Evolutionary conservation across 1,139 yeast genomes (phyloP).

Genomic region (Saccharomyces hybrid): DNA sequence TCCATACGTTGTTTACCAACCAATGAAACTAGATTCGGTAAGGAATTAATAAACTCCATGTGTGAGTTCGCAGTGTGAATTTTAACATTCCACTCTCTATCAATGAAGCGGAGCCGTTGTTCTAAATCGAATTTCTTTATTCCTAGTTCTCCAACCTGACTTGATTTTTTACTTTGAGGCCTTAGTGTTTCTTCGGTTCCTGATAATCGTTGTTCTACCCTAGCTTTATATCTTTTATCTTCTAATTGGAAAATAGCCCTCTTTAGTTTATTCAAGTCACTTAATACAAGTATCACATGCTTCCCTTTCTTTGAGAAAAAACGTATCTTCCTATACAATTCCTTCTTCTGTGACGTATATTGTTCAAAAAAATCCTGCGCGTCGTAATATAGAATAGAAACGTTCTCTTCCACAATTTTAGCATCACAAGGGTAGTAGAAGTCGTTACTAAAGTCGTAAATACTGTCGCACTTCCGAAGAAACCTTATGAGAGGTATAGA

Average conservation of each 20-base stretch:
- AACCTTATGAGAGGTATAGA: constrained; percentile 31
- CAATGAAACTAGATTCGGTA: constrained; percentile 50
- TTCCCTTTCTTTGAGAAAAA: constrained; percentile 24
- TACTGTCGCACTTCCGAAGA: constrained; percentile 32
- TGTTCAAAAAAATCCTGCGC: constrained; percentile 40
- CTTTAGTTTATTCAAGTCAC: constrained; percentile 43
- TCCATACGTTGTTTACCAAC: constrained; percentile 49
- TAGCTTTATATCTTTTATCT: constrained; percentile 40
- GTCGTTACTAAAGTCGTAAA: constrained; percentile 41
- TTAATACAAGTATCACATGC: constrained; percentile 40
- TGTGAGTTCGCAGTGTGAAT: constrained; percentile 25
- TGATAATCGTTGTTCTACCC: constrained; percentile 24
- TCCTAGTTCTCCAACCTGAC: constrained; percentile 8
- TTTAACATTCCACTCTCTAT: constrained; percentile 24
- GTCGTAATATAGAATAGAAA: constrained; percentile 40
- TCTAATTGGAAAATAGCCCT: constrained; percentile 40
- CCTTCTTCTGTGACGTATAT: constrained; percentile 30
- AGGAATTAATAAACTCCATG: constrained; percentile 47
- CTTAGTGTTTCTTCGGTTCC: constrained; percentile 16
- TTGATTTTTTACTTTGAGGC: constrained; percentile 7
- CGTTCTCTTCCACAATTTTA: constrained; percentile 38
- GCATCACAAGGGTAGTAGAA: constrained; percentile 47
- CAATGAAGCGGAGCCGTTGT: constrained; percentile 21
- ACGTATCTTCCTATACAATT: constrained; percentile 18
- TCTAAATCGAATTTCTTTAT: constrained; percentile 19